These are phyloP conservation scores for Cladophialophora immunda DNA, from an alignment of 2,329 filamentous ascomycete genomes.

Conservation along the genomic window DNA sequence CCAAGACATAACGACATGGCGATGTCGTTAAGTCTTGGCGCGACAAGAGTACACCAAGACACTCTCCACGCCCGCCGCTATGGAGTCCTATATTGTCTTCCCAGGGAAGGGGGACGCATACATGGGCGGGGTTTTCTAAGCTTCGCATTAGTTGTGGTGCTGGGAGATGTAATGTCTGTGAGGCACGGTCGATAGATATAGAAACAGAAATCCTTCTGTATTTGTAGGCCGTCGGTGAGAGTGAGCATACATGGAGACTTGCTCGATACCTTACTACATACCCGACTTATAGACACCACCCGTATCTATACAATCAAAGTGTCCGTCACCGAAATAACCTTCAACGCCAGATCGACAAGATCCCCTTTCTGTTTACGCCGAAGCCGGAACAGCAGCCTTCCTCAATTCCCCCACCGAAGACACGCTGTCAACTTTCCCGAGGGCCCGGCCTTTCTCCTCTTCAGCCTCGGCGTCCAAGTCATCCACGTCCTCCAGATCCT, in stretches of 20 bases:
- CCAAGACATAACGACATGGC: no score
- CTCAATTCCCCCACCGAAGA: conserved; percentile 2
- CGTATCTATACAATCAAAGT: not conserved
- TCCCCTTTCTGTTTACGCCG: not conserved
- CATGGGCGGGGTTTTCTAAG: no score
- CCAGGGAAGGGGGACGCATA: no score
- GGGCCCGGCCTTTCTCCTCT: conserved; percentile 11
- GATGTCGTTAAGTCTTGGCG: no score
- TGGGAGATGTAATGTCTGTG: no score
- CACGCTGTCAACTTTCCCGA: not conserved
- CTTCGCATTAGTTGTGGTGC: no score
- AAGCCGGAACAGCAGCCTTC: conserved; percentile 9
- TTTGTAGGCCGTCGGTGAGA: not conserved
- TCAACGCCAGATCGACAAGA: not conserved
- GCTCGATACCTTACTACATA: not conserved
- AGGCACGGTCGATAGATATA: no score
- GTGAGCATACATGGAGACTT: not conserved
- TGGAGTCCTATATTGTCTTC: no score
- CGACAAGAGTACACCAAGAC: no score
- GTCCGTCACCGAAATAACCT: not conserved
- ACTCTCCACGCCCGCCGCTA: no score
- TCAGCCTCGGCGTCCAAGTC: conserved; percentile 26
- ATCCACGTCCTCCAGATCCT: conserved; percentile 38
- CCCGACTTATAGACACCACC: not conserved
- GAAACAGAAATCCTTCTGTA: not conserved